These are phyloP conservation scores for Biscogniauxia marginata DNA, from an alignment of 2,329 filamentous ascomycete species.

Conservation along the genomic window DNA sequence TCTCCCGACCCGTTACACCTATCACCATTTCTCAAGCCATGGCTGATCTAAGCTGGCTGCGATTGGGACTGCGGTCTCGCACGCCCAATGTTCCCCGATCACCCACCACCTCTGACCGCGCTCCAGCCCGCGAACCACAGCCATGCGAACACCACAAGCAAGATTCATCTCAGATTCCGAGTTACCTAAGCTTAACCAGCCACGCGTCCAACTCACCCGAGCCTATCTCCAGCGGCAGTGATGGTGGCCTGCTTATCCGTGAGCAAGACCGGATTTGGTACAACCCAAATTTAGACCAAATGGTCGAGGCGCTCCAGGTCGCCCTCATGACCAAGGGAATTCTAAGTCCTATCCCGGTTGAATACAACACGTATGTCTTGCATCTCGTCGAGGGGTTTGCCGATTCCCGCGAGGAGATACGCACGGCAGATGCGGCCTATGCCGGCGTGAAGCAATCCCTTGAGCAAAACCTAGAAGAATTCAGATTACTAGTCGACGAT, in stretches of 20 bases:
- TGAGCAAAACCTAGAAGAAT: slow-evolving; percentile 34
- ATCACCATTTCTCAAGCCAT: slow-evolving; percentile 4
- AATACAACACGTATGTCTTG: slow-evolving; percentile 44
- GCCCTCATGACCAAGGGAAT: slow-evolving; percentile 39
- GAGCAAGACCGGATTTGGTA: slow-evolving; percentile 33
- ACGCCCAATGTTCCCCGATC: slow-evolving; percentile 19
- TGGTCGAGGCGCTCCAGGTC: slow-evolving; percentile 44
- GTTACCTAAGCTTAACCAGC: slow-evolving; percentile 20
- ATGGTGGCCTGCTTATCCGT: slow-evolving; percentile 16
- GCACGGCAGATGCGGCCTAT: slow-evolving; percentile 23
- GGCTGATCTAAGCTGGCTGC: slow-evolving; percentile 25
- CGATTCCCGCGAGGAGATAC: slow-evolving; percentile 30
- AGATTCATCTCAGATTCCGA: slow-evolving; percentile 20
- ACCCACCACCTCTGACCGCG: slow-evolving; percentile 11
- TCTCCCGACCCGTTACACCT: neutral
- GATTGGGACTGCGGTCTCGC: slow-evolving; percentile 22
- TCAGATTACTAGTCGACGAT: slow-evolving; percentile 37
- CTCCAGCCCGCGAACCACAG: slow-evolving; percentile 5
- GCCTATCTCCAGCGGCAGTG: slow-evolving; percentile 1
- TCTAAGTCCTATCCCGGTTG: slow-evolving; percentile 36
- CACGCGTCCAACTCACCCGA: slow-evolving; percentile 12
- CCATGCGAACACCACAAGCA: slow-evolving; percentile 9
- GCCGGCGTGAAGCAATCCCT: slow-evolving; percentile 30
- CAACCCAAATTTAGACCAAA: slow-evolving; percentile 43
- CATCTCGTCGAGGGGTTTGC: slow-evolving; percentile 40